phyloP scores from a whole-genome alignment of 1,284 basidiomycete genomes.

The Hymenochaete sp. region DNA sequence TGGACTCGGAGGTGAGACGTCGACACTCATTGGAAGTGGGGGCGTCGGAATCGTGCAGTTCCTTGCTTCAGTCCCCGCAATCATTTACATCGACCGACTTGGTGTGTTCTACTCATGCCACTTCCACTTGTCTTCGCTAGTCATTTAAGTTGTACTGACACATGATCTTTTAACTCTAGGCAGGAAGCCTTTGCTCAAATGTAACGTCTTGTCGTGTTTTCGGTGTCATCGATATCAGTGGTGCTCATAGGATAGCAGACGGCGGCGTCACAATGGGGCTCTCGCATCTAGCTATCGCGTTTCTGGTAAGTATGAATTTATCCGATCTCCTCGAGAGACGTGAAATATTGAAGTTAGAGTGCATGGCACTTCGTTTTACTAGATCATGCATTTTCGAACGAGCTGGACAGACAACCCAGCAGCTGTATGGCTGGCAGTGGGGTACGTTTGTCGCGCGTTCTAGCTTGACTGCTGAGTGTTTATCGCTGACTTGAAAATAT shows the following conservation, averaged over 20 bases:
- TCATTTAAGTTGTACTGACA: neutral
- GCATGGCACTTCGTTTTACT: neutral
- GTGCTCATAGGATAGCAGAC: slow-evolving; percentile 30
- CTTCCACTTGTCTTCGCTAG: neutral
- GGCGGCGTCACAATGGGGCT: slow-evolving; percentile 66
- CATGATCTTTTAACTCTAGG: slow-evolving; percentile 30
- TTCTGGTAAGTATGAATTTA: slow-evolving; percentile 39
- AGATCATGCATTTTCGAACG: slow-evolving; percentile 37
- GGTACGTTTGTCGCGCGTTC: slow-evolving; percentile 31
- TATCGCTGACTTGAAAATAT: slow-evolving; percentile 23
- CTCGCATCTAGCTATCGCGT: slow-evolving; percentile 64
- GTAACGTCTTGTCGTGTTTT: slow-evolving; percentile 24
- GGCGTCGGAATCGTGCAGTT: slow-evolving; percentile 77
- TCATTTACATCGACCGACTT: slow-evolving; percentile 61
- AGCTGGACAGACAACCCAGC: slow-evolving; percentile 47
- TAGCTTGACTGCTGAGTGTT: slow-evolving; percentile 6
- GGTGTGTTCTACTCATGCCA: slow-evolving; percentile 35
- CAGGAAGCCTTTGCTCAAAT: slow-evolving; percentile 52
- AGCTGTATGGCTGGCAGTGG: slow-evolving; percentile 61
- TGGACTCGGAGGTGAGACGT: slow-evolving; percentile 45
- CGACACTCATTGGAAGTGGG: slow-evolving; percentile 59
- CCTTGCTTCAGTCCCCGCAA: slow-evolving; percentile 65
- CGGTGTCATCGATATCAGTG: slow-evolving; percentile 1
- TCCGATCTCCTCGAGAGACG: neutral
- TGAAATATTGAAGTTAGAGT: slow-evolving; percentile 29